Evolutionary conservation across 2,329 filamentous ascomycete genomes (phyloP).

Genomic region (Clarireedia monteithiana): DNA sequence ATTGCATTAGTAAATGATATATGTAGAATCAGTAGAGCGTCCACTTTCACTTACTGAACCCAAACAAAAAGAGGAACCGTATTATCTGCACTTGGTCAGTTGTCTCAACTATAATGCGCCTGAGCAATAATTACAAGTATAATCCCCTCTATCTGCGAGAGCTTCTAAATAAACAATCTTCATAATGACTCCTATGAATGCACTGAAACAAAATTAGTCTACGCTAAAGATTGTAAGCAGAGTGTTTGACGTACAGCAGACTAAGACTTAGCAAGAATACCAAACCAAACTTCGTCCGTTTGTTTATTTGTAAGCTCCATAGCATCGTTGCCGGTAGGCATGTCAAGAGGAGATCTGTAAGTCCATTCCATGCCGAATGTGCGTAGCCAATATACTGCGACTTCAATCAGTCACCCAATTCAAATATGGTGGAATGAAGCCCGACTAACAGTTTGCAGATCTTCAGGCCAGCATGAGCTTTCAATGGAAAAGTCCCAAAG

Average conservation of each 20-base stretch:
- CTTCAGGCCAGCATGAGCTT: slow-evolving; percentile 8
- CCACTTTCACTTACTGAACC: slow-evolving; percentile 10
- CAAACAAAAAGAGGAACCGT: slow-evolving; percentile 13
- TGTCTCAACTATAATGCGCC: neutral
- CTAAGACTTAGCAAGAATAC: slow-evolving; percentile 11
- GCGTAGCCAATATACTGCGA: slow-evolving; percentile 5
- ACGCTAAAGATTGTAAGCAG: too few species aligned
- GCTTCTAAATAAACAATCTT: slow-evolving; percentile 13
- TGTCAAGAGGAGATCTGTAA: slow-evolving; percentile 14
- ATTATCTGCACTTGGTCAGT: neutral
- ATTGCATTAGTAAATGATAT: slow-evolving; percentile 2
- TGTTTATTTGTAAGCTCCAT: slow-evolving; percentile 14
- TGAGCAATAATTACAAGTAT: slow-evolving; percentile 5
- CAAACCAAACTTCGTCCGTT: slow-evolving; percentile 11
- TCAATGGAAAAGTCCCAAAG: slow-evolving; percentile 12
- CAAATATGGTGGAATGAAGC: neutral
- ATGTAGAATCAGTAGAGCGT: neutral
- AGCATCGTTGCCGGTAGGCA: slow-evolving; percentile 12
- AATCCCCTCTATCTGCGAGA: slow-evolving; percentile 11
- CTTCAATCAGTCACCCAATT: neutral
- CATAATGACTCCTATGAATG: slow-evolving; percentile 14
- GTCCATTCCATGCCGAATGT: slow-evolving; percentile 6
- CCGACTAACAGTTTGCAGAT: slow-evolving; percentile 9
- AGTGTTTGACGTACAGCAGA: slow-evolving; percentile 10
- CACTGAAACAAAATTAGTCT: neutral